Evolutionary conservation across 495 filamentous ascomycete species (phyloP).

Genomic region (Penicillium canariense): DNA sequence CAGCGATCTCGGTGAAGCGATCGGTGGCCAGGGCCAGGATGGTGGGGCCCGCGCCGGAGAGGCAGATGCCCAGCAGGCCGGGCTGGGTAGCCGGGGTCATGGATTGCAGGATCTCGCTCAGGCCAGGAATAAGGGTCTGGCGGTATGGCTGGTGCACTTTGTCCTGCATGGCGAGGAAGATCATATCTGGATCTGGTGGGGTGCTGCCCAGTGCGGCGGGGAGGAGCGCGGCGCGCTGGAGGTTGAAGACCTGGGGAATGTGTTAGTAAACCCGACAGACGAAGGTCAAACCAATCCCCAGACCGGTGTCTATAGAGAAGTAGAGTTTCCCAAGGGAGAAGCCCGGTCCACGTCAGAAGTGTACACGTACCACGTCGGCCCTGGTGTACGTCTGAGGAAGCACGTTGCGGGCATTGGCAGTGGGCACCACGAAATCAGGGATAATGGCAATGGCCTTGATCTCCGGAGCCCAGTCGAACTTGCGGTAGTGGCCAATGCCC

Average conservation of each 20-base stretch:
- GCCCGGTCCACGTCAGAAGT: too few species aligned
- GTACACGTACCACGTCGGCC: conserved; percentile 74
- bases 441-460: conserved; percentile 96
- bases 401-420: conserved; percentile 79
- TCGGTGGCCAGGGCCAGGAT: conserved; percentile 88
- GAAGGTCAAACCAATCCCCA: background rate
- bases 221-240: conserved; percentile 86
- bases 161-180: conserved; percentile 96
- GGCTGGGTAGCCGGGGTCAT: conserved; percentile 82
- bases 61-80: conserved; percentile 85
- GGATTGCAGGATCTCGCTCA: conserved; percentile 83
- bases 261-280: background rate
- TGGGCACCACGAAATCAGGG: conserved; percentile 89
- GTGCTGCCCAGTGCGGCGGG: conserved; percentile 80
- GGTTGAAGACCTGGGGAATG: conserved; percentile 72
- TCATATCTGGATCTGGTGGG: conserved; percentile 88
- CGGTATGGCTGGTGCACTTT: conserved; percentile 95
- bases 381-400: conserved; percentile 73
- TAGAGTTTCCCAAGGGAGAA: too few species aligned
- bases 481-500: conserved; percentile 88
- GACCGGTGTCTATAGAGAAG: background rate
- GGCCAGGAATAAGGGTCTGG: conserved; percentile 79
- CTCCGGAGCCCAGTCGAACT: conserved; percentile 86
- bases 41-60: conserved; percentile 91
- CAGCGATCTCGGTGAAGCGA: conserved; percentile 81